Percentiles rank a stretch among this genome's conserved stretches.
These are phyloP conservation scores for Rhodocollybia butyracea DNA, from an alignment of 768 basidiomycete genomes.

Conservation along the genomic window DNA sequence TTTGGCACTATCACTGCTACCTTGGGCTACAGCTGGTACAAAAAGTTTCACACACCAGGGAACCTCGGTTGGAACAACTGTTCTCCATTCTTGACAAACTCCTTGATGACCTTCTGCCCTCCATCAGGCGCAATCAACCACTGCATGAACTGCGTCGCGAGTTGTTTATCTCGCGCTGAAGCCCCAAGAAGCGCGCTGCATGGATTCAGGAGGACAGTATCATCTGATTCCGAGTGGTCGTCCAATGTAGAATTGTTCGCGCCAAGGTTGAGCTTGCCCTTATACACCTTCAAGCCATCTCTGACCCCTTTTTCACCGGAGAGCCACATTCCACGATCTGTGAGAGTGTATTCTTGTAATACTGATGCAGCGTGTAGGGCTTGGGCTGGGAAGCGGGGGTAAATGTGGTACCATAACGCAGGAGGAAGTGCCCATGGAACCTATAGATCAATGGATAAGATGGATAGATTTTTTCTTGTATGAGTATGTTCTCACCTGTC, in stretches of 20 bases:
- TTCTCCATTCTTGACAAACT: constrained; percentile 29
- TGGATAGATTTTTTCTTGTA: not conserved
- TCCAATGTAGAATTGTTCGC: not conserved
- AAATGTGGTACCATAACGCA: constrained; percentile 60
- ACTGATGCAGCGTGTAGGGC: constrained; percentile 44
- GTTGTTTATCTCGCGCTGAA: constrained; percentile 19
- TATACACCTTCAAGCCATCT: constrained; percentile 29
- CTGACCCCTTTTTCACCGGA: constrained; percentile 33
- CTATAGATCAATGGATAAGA: constrained; percentile 19
- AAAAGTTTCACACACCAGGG: too few relatives aligned
- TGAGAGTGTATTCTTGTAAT: constrained; percentile 51
- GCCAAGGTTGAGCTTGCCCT: not conserved
- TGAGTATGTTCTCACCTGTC: constrained; percentile 32
- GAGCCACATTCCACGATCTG: constrained; percentile 48
- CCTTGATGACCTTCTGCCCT: constrained; percentile 40
- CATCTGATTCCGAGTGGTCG: not conserved
- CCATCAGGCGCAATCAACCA: constrained; percentile 40
- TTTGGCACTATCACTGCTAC: too few relatives aligned
- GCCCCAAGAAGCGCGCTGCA: constrained; percentile 38
- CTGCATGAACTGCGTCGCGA: constrained; percentile 37
- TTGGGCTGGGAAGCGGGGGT: constrained; percentile 48
- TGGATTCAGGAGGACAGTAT: constrained; percentile 35
- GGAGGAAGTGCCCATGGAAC: constrained; percentile 52
- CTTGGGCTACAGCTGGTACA: too few relatives aligned
- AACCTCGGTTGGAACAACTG: too few relatives aligned